Base-by-base conservation (phyloP, 2,329 filamentous ascomycete species). In the Arthrobotrys sinensis region DNA sequence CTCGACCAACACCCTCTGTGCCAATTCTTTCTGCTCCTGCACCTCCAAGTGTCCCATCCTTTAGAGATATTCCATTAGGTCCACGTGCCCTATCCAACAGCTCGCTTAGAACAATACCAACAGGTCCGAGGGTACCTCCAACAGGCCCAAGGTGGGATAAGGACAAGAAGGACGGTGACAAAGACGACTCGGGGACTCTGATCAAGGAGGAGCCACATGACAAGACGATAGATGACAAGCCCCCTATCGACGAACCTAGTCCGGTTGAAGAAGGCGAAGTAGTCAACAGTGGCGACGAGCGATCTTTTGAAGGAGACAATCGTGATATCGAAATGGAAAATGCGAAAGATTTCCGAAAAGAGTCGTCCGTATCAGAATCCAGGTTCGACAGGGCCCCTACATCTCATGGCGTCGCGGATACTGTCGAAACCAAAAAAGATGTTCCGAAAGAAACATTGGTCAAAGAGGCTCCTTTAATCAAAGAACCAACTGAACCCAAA, bases 221-320 rank as follows among this genome's bases (percentile, higher is more conserved):
- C 28, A 71, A 71, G 55, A 69, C 50, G 21, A 55, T 71, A 40
- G 73, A 77, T 19, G 66, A 67, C 24, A 71, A 71, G 34, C 60
- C 66, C 6, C 73, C 73, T 38, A 46, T 77, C 14, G 73, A 77
- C 16, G 73, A 77, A 24, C 73, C 73, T 14, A 77, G 73, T 38
- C 73, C 73, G 40, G 73, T 77, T 7, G 73, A 77, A 40, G 73
- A 77, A n/a, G 73, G 73, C 5, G 73, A 77, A 63, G 73, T 77
- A 2, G 67, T 71, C 1, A 77, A 77, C 16, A 77, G 73, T 53
- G 73, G 73, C 2, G 73, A 77, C 14, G 73, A 77, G 34, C 28
- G 60, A 32, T 71, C 66, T 8, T 53, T 77, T 34, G 66, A 53
- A 19, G 73, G 73, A 11, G 66, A 77, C 60, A 50, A 50, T 11